Evolutionary conservation across 2,329 filamentous ascomycete species (phyloP).

Genomic region (Colletotrichum caudatum): DNA sequence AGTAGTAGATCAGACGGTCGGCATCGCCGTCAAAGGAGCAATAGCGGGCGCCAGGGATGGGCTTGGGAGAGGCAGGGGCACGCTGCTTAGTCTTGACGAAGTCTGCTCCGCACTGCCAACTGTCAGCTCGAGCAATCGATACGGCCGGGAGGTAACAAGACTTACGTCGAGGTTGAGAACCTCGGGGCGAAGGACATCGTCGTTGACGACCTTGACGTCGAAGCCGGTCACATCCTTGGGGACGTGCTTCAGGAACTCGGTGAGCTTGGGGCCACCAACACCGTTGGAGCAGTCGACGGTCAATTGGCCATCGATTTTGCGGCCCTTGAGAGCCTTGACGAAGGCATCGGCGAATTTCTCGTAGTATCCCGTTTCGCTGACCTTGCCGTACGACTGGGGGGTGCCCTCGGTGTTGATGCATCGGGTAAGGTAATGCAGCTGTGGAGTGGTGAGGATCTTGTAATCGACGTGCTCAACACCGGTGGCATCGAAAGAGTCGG

Average conservation of each 20-base stretch:
- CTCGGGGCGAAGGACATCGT: constrained; percentile 91
- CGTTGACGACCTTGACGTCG: constrained; percentile 89
- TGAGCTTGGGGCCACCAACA: constrained; percentile 91
- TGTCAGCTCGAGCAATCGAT: neutral
- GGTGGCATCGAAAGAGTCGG: constrained; percentile 82
- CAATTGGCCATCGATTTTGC: constrained; percentile 78
- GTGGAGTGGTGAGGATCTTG: constrained; percentile 95
- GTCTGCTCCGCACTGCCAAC: constrained; percentile 86
- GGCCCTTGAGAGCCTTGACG: constrained; percentile 82
- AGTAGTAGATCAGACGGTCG: constrained; percentile 96
- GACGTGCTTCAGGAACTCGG: constrained; percentile 86
- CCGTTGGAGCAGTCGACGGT: constrained; percentile 97
- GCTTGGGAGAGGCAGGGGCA: constrained; percentile 85
- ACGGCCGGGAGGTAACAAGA: constrained; percentile 20
- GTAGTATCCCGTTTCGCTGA: constrained; percentile 94
- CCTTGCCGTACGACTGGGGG: constrained; percentile 86
- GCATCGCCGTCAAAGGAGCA: constrained; percentile 96
- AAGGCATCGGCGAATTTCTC: constrained; percentile 90
- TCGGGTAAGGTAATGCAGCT: constrained; percentile 95
- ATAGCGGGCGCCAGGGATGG: constrained; percentile 79
- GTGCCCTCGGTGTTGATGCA: constrained; percentile 94
- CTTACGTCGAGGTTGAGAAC: constrained; percentile 87
- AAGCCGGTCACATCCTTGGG: constrained; percentile 77
- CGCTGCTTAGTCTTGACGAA: constrained; percentile 98
- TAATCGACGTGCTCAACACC: constrained; percentile 83